Base-by-base conservation (phyloP, 2,329 filamentous ascomycete genomes). In the Aureobasidium mangrovei region DNA sequence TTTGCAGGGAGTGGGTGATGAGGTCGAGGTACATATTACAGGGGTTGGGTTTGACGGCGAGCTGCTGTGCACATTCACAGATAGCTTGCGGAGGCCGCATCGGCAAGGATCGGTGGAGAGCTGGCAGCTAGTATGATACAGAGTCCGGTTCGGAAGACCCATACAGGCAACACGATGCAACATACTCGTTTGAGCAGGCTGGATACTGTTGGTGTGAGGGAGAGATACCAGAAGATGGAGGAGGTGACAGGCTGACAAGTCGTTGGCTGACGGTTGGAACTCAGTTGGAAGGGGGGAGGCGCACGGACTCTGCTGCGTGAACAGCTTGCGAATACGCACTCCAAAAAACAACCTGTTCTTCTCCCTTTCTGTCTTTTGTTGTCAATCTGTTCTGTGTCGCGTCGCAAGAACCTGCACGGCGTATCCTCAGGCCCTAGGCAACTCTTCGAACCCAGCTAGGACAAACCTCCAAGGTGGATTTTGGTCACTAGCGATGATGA, bases 401-500 rank as follows among this genome's bases (percentile, higher is more conserved):
- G 27, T 48, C 46, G 27, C 46, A 40, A 10, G 2, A 4, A 5
- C n/a, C 12, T 27, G 24, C 12, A 1, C 26, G 26, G 8, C 35
- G 27, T 8, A 8, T 6, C 7, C 4, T 18, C 4, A 48, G 46
- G n/a, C 45, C 31, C 33, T 7, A 31, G 45, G 26, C 32, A 38
- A 8, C 27, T n/a, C 24, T 18, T 18, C 35, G n/a, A 26, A 39
- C 10, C 33, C 7, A 4, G n/a, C 5, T 8, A 48, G 35, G 8
- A 36, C 32, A 39, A 39, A 12, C 4, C 33, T 7, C 12, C 28
- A 24, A 24, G 7, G 7, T 38, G 9, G 4, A 8, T 31, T 26
- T 40, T 42, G 42, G 43, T 40, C 9, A 6, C 33, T 18, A 46
- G 42, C 52, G 32, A 59, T 47, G 44, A 85, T 86, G 83, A 87